Evolutionary conservation across 1,284 basidiomycete species (phyloP).

Genomic region (Apiotrichum mycotoxinovorans): DNA sequence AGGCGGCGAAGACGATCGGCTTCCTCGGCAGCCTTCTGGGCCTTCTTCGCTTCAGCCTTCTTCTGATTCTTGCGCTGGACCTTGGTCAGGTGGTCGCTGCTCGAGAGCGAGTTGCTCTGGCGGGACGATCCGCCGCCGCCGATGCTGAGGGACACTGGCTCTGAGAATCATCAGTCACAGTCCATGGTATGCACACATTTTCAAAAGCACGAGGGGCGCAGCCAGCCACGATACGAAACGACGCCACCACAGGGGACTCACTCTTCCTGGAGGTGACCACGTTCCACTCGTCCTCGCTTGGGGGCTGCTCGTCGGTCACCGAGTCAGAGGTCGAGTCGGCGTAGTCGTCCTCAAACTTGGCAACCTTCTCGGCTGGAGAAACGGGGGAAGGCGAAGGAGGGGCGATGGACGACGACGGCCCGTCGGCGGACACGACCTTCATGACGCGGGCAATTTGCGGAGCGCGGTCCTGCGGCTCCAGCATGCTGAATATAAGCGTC

Average conservation of each 20-base stretch:
- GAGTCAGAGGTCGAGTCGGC: slow-evolving; percentile 16
- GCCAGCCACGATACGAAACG: background rate
- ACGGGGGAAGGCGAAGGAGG: background rate
- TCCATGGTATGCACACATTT: background rate
- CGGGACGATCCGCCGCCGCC: slow-evolving; percentile 9
- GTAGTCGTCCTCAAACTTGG: slow-evolving; percentile 30
- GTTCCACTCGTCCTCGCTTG: slow-evolving; percentile 38
- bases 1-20: slow-evolving; percentile 37
- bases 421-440: slow-evolving; percentile 25
- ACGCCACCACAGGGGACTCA: slow-evolving; percentile 16
- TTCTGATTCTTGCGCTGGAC: slow-evolving; percentile 45
- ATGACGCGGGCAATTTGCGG: slow-evolving; percentile 41
- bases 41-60: slow-evolving; percentile 45
- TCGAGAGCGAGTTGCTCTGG: background rate
- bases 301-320: slow-evolving; percentile 7
- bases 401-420: background rate
- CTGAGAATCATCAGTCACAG: slow-evolving; percentile 17
- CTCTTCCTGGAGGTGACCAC: slow-evolving; percentile 42
- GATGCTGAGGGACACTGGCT: slow-evolving; percentile 31
- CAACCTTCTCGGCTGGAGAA: slow-evolving; percentile 2
- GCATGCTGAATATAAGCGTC: slow-evolving; percentile 35
- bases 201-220: too few species aligned
- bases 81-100: slow-evolving; percentile 24
- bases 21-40: slow-evolving; percentile 38
- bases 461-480: slow-evolving; percentile 41